Conservation (phyloP, 2,329 filamentous ascomycete species). For the Ploettnerulaceae sp. region DNA sequence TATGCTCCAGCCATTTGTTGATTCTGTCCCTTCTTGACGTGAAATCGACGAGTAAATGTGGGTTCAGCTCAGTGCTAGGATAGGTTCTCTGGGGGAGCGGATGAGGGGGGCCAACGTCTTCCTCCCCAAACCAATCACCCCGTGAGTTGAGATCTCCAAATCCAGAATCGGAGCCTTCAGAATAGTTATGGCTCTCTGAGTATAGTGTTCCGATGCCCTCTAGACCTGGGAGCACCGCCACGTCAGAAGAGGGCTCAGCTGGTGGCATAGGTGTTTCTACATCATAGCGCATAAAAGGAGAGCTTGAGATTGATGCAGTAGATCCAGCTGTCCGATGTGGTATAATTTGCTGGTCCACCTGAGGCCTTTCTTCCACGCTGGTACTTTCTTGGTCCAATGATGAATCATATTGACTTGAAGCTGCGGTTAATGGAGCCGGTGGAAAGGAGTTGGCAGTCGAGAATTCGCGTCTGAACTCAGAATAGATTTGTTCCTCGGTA, state of each 20-base stretch:
- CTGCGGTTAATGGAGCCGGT: conserved; percentile 3
- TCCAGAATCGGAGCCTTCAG: conserved; percentile 18
- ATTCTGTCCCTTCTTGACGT: conserved; percentile 22
- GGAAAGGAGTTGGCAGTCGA: conserved; percentile 10
- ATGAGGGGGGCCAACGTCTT: neutral
- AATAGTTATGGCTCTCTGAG: neutral
- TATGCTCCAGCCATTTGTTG: conserved; percentile 25
- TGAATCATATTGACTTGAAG: conserved; percentile 13
- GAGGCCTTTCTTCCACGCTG: neutral
- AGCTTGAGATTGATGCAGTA: neutral
- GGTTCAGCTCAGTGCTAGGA: conserved; percentile 15
- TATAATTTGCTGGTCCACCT: neutral
- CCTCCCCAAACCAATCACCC: neutral
- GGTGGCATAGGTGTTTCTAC: neutral
- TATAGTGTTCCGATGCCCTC: conserved; percentile 2
- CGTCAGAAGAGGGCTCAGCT: neutral
- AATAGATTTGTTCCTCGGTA: conserved; percentile 17
- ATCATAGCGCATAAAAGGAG: neutral
- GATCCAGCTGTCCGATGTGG: neutral
- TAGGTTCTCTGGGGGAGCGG: neutral
- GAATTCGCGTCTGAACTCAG: conserved; percentile 20
- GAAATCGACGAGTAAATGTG: conserved; percentile 20
- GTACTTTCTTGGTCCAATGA: conserved; percentile 6
- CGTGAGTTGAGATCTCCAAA: conserved; percentile 1
- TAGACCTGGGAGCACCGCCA: neutral